Base-by-base conservation (phyloP, 2,329 filamentous ascomycete genomes). In the Botrytis hyacinthi region DNA sequence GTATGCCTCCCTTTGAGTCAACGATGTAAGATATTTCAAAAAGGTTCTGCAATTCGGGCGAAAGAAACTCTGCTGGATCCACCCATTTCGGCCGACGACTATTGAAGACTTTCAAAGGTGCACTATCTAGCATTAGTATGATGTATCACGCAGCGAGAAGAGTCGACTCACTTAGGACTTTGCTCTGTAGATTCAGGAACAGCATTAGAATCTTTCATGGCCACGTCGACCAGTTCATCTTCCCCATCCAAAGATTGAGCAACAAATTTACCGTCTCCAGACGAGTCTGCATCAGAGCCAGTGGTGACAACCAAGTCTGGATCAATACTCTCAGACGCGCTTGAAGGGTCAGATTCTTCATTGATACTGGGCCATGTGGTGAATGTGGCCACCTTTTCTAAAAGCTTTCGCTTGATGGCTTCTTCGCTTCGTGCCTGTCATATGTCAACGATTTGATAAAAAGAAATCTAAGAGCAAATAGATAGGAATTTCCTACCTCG, bases 191-290 rank as follows among this genome's bases (percentile, higher is more conserved):
- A 68, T 48, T 74, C 67, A 59, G 46, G 51, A 46, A 44, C 59
- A 68, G 51, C 84, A 26, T 80, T 80, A 3, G 84, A 84, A 78
- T 94, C 91, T 71, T 90, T 90, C 91, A 98, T 95, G 0, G 92
- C 93, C 26, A 99, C 91, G 80, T 98, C 93, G 9, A 98, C 93
- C 79, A 98, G 89, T 75, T 93, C 93, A 75, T 98, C 95, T 81
- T 98, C 95, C 16, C 94, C 93, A 80, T 95, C 91, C 2, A 97
- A 88, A 4, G 95, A 97, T 42, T 89, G 88, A 62, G 93, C 91
- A 73, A 91, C 88, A 65, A 97, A 87, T 79, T 92, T 92, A 35
- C 88, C 86, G 76, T 92, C 92, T 16, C 87, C 88, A 6, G 90
- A 90, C 6, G 90, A 91, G 75, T 92, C 89, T 5, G 87, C 88